phyloP scores from a whole-genome alignment of 148 eudicot genomes.

The Dysphania ambrosioides region DNA sequence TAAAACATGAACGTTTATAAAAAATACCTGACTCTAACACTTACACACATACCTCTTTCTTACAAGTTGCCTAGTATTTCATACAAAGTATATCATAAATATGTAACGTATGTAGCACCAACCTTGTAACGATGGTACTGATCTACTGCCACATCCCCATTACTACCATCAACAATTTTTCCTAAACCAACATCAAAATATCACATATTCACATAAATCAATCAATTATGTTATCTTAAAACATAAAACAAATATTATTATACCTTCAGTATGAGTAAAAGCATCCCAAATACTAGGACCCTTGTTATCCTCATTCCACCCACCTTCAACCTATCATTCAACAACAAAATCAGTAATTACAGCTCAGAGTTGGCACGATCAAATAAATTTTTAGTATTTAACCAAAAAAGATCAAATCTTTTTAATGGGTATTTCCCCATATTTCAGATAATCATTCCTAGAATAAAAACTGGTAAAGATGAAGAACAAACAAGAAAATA shows the following conservation, averaged over 20 bases:
- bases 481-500: neutral
- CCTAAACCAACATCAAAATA: constrained; percentile 29
- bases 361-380: neutral
- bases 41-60: neutral
- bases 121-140: constrained; percentile 88
- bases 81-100: neutral
- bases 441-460: neutral
- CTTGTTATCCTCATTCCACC: constrained; percentile 49
- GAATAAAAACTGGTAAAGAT: neutral
- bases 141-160: constrained; percentile 78
- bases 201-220: neutral
- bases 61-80: neutral
- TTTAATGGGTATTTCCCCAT: neutral
- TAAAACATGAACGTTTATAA: neutral
- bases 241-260: neutral
- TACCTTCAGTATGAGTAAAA: constrained; percentile 26
- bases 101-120: constrained; percentile 4
- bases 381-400: neutral
- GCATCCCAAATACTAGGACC: constrained; percentile 78
- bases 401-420: neutral
- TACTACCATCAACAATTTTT: constrained; percentile 56
- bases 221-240: neutral
- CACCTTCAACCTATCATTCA: constrained; percentile 58
- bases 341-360: neutral
- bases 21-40: neutral